Evolutionary conservation across 345 rosid species (phyloP), one percentile per base, ranked within the genome.

Genomic region (Adansonia digitata): DNA sequence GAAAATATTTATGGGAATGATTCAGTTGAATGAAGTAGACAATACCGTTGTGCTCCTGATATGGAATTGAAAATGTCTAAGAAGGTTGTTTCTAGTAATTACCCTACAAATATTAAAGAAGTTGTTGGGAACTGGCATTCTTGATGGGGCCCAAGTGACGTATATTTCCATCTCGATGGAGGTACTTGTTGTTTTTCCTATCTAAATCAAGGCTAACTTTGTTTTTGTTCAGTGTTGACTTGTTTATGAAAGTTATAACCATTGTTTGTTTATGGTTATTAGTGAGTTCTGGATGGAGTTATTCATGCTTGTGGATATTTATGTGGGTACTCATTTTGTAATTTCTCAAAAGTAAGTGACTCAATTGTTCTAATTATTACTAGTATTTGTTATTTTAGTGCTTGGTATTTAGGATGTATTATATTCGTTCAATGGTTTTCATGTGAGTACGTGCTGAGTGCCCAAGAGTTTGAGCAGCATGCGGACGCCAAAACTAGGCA

Each of bases 381-480:
- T 69, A 37, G 39, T 63, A 22, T 14, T 40, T 18, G 53, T 26
- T 5, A 2, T 26, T 26, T 14, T 0, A n/a, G 26, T 42, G 61
- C 53, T 60, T 52, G 15, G 20, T 71, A 1, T 7, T 61, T 18
- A 61, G 22, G 13, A 56, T 65, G 64, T 62, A 18, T 68, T 62
- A 59, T 73, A 26, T 45, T 73, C 29, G 67, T 71, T 77, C 39
- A 55, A 37, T 35, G 10, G 73, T 72, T 72, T 65, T 72, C 71
- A 20, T 77, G 63, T 77, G 69, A 74, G 64, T 77, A 93, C 98
- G 93, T 91, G 78, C 76, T 91, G 42, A 89, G 84, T 80, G 98
- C 97, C 31, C 89, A 86, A 67, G 99, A 93, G 86, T 91, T 93
- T 80, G 98, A 95, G 90, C 90, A 77, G 88, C 97, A 95, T 77